Evolutionary conservation across 2,329 filamentous ascomycete species (phyloP).

Genomic region (Stachybotrys echinatus): DNA sequence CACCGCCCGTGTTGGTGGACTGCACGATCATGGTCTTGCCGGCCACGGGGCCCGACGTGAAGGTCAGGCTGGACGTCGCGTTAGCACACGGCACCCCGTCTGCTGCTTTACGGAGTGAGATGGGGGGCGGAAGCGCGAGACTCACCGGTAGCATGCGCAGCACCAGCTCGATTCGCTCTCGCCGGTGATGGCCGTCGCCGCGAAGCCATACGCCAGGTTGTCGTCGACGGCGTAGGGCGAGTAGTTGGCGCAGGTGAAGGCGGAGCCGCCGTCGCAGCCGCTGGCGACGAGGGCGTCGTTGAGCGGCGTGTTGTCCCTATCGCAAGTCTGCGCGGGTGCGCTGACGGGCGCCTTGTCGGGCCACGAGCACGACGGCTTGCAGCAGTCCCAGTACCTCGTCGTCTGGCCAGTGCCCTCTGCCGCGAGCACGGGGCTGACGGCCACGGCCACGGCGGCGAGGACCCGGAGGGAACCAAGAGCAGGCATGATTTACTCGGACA

Average conservation of each 20-base stretch:
- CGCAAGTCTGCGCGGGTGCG: slow-evolving; percentile 47
- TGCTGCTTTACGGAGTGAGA: too few species aligned
- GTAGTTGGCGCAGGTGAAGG: slow-evolving; percentile 59
- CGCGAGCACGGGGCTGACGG: background rate
- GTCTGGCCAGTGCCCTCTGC: slow-evolving; percentile 11
- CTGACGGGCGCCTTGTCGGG: slow-evolving; percentile 48
- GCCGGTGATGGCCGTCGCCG: slow-evolving; percentile 52
- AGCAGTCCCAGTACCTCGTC: slow-evolving; percentile 58
- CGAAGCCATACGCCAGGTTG: slow-evolving; percentile 57
- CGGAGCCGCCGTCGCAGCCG: slow-evolving; percentile 52
- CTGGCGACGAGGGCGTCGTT: slow-evolving; percentile 40
- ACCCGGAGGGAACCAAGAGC: background rate
- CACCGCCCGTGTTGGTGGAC: slow-evolving; percentile 57
- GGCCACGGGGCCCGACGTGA: slow-evolving; percentile 41
- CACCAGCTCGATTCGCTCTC: slow-evolving; percentile 57
- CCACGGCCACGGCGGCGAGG: background rate
- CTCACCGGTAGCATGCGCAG: slow-evolving; percentile 57
- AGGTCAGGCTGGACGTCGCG: slow-evolving; percentile 33
- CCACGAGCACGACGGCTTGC: slow-evolving; percentile 65
- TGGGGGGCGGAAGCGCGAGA: background rate
- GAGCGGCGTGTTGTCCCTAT: slow-evolving; percentile 48
- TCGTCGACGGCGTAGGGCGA: slow-evolving; percentile 57
- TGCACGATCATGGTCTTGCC: slow-evolving; percentile 62
- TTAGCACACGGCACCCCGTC: too few species aligned
- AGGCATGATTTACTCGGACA: background rate